A percentile compares a stretch with the other conserved stretches of the same genome.
phyloP scores from a whole-genome alignment of 148 eudicot genomes.

The Amaranthus palmeri region DNA sequence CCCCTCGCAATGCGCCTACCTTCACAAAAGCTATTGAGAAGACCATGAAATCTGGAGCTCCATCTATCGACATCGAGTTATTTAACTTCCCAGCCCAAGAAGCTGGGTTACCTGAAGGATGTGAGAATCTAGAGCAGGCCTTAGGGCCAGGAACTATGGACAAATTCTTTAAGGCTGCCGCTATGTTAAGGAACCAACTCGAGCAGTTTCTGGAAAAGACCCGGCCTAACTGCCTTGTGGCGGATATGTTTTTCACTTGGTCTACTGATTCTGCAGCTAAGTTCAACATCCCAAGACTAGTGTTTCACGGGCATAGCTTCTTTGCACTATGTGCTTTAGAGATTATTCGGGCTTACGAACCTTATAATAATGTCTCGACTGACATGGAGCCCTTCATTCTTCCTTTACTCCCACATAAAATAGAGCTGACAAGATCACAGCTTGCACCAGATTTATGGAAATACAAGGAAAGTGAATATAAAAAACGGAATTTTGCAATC shows the following conservation, averaged over 20 bases:
- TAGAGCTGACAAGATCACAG: conserved; percentile 29
- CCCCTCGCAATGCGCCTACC: conserved; percentile 32
- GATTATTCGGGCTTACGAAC: conserved; percentile 22
- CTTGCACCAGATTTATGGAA: conserved; percentile 7
- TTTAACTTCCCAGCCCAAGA: conserved; percentile 31
- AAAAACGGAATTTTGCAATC: neutral
- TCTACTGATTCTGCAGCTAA: conserved; percentile 33
- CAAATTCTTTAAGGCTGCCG: conserved; percentile 31
- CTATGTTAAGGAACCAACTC: conserved; percentile 33
- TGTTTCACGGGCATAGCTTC: conserved; percentile 40
- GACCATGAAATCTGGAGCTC: neutral
- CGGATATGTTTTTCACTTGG: conserved; percentile 46
- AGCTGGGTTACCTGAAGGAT: conserved; percentile 43
- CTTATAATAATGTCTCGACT: conserved; percentile 28
- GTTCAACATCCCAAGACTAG: conserved; percentile 43
- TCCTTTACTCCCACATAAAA: conserved; percentile 36
- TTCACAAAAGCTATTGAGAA: conserved; percentile 24
- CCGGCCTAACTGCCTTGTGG: conserved; percentile 39
- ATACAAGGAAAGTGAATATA: neutral
- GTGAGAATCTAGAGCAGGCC: conserved; percentile 34
- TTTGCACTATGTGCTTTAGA: conserved; percentile 33
- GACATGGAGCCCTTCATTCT: conserved; percentile 41
- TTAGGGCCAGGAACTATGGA: neutral
- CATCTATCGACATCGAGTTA: conserved; percentile 22
- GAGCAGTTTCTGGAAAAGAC: conserved; percentile 30